Evolutionary conservation across 2,329 filamentous ascomycete species (phyloP), one percentile per base, ranked within the genome.

Genomic region (Leptographium procerum): DNA sequence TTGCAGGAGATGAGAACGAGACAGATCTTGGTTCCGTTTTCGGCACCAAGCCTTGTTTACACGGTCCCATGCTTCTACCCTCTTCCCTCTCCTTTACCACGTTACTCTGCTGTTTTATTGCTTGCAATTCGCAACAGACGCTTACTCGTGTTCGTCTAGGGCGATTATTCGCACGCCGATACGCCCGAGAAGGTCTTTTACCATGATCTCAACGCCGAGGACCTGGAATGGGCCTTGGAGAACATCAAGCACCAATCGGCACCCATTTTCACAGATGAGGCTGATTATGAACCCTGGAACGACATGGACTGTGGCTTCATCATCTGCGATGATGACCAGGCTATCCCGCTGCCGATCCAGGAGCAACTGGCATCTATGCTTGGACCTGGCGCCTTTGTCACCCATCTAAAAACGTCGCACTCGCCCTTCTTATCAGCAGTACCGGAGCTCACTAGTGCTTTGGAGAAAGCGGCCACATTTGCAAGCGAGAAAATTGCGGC

Each of bases 261-360:
- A 2, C 24, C 36, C 2, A 29, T 57, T n/a, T 57, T 53, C 36
- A 45, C 26, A 3, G 34, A 45, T 13, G 13, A 9, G 1, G 33
- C 50, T 13, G 28, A 33, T 29, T 57, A 57, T 19, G 56, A 57
- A 50, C 56, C 56, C 14, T 57, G 56, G 56, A 26, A 57, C 50
- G 51, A 52, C 1, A 57, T 57, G 10, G 24, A 43, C 28, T 33
- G 33, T 14, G 48, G 34, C 19, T 57, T 33, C 19, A 31, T 57
- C n/a, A 13, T 53, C 19, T 53, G 56, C n/a, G 56, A 57, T 4
- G 56, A 53, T 4, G 56, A 57, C 40, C 56, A 53, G 16, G 56
- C 56, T 36, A 52, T 57, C 19, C 33, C 26, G 4, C 34, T 16
- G 13, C 48, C 50, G 1, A 24, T 57, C 50, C 56, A 57, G n/a